Evolutionary conservation across 768 basidiomycete genomes (phyloP).

Genomic region (Lentinula guzmanii): DNA sequence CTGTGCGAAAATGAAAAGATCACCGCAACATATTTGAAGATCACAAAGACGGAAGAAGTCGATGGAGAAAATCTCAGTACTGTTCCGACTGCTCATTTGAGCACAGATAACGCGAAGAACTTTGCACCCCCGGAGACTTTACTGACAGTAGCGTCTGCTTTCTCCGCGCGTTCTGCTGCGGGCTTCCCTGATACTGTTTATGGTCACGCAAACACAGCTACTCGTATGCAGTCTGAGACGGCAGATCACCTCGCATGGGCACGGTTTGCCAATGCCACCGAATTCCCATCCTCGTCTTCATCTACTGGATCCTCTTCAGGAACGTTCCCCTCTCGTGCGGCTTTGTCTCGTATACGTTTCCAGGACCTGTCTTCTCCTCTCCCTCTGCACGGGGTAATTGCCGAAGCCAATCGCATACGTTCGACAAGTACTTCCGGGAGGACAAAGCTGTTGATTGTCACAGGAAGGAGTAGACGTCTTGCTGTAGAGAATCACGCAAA

Average conservation of each 20-base stretch:
- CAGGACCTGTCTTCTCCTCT: slow-evolving; percentile 43
- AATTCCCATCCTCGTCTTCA: neutral
- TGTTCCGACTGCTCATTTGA: slow-evolving; percentile 21
- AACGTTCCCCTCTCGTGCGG: slow-evolving; percentile 15
- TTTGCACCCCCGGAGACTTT: neutral
- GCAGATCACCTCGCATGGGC: slow-evolving; percentile 79
- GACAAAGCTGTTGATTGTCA: slow-evolving; percentile 50
- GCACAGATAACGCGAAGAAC: slow-evolving; percentile 14
- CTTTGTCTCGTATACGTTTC: slow-evolving; percentile 61
- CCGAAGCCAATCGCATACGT: slow-evolving; percentile 27
- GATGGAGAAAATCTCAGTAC: slow-evolving; percentile 7
- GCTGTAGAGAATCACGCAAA: slow-evolving; percentile 63
- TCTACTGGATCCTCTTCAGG: slow-evolving; percentile 6
- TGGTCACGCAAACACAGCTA: slow-evolving; percentile 55
- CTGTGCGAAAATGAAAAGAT: slow-evolving; percentile 65
- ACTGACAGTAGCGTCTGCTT: neutral
- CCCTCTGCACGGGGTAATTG: slow-evolving; percentile 55
- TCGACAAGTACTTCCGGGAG: slow-evolving; percentile 9
- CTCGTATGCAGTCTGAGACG: slow-evolving; percentile 69
- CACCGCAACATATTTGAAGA: slow-evolving; percentile 68
- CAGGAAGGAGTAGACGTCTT: slow-evolving; percentile 71
- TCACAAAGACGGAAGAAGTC: slow-evolving; percentile 42
- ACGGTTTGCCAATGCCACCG: slow-evolving; percentile 39
- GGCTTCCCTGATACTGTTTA: slow-evolving; percentile 68
- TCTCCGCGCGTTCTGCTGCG: slow-evolving; percentile 1